These are phyloP conservation scores for Coelastrella sp. DNA, from an alignment of 139 green algal genomes.

Conservation along the genomic window DNA sequence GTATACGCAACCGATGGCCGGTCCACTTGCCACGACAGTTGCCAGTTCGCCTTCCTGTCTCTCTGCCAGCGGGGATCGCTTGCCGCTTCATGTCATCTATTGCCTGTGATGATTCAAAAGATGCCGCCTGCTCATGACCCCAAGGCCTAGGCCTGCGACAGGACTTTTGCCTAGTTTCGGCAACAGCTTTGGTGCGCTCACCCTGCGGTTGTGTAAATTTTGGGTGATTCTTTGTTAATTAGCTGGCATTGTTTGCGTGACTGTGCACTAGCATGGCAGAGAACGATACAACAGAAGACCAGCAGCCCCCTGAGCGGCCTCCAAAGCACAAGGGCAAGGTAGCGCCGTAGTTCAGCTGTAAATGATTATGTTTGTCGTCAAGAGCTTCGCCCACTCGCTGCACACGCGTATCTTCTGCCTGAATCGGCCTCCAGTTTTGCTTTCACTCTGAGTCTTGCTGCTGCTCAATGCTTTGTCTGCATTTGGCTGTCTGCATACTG, in stretches of 20 bases:
- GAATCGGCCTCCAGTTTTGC: not conserved
- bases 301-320: constrained; percentile 21
- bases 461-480: not conserved
- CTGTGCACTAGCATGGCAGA: not conserved
- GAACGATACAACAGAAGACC: not conserved
- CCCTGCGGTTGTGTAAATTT: not conserved
- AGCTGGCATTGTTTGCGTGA: not conserved
- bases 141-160: not conserved
- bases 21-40: too few species aligned
- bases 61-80: too few species aligned
- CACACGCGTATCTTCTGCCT: not conserved
- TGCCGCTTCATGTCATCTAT: too few species aligned
- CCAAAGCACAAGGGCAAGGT: constrained; percentile 49
- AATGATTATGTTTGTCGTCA: too few species aligned
- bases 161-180: not conserved
- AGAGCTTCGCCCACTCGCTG: too few species aligned
- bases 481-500: not conserved
- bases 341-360: not conserved
- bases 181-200: not conserved
- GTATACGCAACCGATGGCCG: too few species aligned
- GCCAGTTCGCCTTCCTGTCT: too few species aligned
- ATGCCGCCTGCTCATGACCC: too few species aligned
- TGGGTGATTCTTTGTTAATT: not conserved
- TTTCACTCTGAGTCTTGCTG: not conserved
- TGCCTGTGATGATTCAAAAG: too few species aligned